Evolutionary conservation across 352 stramenopile species (phyloP).

Genomic region (Phytophthora sojae): DNA sequence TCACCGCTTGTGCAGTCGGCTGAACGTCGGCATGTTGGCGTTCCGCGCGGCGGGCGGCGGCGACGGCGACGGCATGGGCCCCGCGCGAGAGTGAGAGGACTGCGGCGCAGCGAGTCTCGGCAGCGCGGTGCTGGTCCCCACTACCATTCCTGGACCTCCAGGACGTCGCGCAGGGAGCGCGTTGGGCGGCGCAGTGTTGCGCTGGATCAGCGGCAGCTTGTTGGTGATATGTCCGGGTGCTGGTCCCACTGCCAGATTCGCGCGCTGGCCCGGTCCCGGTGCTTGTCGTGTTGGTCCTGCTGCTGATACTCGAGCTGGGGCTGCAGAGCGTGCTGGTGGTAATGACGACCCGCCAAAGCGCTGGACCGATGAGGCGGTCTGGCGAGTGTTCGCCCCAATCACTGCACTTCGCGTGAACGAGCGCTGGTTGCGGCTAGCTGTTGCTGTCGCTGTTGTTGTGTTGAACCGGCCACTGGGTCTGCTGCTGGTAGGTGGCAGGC

Average conservation of each 20-base stretch:
- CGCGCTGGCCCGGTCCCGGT: constrained; percentile 1
- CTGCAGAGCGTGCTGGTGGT: constrained; percentile 12
- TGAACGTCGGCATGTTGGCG: constrained; percentile 64
- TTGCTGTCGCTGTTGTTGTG: constrained; percentile 6
- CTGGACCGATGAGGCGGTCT: constrained; percentile 8
- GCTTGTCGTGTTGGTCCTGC: constrained; percentile 10
- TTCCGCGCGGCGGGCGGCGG: constrained; percentile 38
- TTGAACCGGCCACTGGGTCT: constrained; percentile 23
- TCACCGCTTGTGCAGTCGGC: constrained; percentile 70
- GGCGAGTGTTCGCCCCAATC: constrained; percentile 19
- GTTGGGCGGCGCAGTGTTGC: constrained; percentile 1
- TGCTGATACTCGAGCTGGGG: not conserved
- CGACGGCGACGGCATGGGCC: constrained; percentile 52
- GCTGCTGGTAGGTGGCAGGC: constrained; percentile 31
- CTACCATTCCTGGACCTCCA: constrained; percentile 1
- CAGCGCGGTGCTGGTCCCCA: constrained; percentile 32
- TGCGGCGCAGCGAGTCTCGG: constrained; percentile 42
- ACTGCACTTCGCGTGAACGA: constrained; percentile 33
- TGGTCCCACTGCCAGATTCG: constrained; percentile 3
- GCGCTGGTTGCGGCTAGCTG: constrained; percentile 23
- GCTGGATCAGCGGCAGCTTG: constrained; percentile 32
- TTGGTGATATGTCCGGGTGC: constrained; percentile 15
- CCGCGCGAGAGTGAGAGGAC: constrained; percentile 1
- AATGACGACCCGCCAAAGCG: constrained; percentile 11
- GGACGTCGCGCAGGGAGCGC: not conserved